Percentiles rank a stretch among this genome's conserved stretches.
Evolutionary conservation across 352 stramenopile genomes (phyloP).

Genomic region (Globisporangium barbulae): DNA sequence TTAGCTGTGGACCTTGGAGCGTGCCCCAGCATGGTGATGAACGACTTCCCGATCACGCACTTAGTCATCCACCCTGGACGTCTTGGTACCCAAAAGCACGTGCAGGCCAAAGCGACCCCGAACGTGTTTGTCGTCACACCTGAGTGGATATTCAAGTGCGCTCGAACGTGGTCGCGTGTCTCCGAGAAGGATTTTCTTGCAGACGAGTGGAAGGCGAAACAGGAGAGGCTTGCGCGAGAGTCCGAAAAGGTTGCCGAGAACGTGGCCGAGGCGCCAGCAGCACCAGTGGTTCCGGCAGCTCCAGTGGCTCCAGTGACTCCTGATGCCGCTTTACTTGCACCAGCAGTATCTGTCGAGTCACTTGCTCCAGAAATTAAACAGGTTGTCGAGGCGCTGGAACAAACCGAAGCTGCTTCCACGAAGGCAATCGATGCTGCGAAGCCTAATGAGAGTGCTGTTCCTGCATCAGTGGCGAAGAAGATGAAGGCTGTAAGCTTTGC

Average conservation of each 20-base stretch:
- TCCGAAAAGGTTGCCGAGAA: slow-evolving; percentile 18
- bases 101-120: slow-evolving; percentile 61
- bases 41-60: slow-evolving; percentile 78
- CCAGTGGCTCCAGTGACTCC: not conserved
- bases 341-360: not conserved
- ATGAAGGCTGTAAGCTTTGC: slow-evolving; percentile 74
- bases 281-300: not conserved
- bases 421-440: not conserved
- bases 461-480: slow-evolving; percentile 20
- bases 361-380: not conserved
- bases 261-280: slow-evolving; percentile 7
- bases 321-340: not conserved
- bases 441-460: not conserved
- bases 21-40: slow-evolving; percentile 59
- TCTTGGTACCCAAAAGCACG: slow-evolving; percentile 79
- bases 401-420: not conserved
- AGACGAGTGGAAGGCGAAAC: slow-evolving; percentile 57
- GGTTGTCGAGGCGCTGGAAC: not conserved
- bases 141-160: slow-evolving; percentile 81
- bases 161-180: slow-evolving; percentile 60
- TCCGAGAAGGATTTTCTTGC: slow-evolving; percentile 66
- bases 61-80: slow-evolving; percentile 80
- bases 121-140: slow-evolving; percentile 65
- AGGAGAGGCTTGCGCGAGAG: slow-evolving; percentile 18
- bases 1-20: slow-evolving; percentile 69